Percentiles rank a stretch among this genome's conserved stretches.
Evolutionary conservation across 306 rosid genomes (phyloP).

Genomic region (Lablab purpureus): DNA sequence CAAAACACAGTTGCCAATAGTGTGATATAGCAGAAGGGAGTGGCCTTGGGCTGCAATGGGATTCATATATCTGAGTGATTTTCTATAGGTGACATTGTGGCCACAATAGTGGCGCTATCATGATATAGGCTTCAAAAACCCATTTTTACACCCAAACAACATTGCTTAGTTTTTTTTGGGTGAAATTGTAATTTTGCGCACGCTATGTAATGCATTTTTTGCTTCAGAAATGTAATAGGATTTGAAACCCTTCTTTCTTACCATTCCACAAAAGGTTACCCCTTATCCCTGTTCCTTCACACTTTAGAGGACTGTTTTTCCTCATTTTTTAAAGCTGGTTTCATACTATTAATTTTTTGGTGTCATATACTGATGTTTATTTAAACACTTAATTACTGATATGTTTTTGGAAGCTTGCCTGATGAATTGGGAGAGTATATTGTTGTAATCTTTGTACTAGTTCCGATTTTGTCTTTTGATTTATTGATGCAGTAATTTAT

Average conservation of each 20-base stretch:
- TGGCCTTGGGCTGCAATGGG: neutral
- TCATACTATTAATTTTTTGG: neutral
- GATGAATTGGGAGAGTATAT: neutral
- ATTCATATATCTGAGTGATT: neutral
- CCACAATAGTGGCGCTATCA: neutral
- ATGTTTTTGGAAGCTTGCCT: constrained; percentile 37
- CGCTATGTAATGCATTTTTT: neutral
- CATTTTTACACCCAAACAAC: neutral
- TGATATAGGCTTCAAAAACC: neutral
- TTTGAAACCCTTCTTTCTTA: neutral
- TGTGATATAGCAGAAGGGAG: neutral
- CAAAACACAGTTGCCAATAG: neutral
- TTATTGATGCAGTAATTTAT: constrained; percentile 30
- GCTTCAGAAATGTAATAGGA: neutral
- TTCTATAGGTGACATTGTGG: neutral
- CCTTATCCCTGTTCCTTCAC: neutral
- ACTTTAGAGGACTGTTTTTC: neutral
- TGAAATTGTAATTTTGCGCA: neutral
- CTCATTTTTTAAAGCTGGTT: too few species aligned
- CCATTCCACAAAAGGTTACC: neutral
- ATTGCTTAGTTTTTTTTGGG: neutral
- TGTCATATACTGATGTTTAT: constrained; percentile 24
- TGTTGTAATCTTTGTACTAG: constrained; percentile 20
- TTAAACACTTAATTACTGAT: neutral
- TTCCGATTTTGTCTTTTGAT: constrained; percentile 30